Evolutionary conservation across 169 alveolate genomes (phyloP), one percentile per base, ranked within the genome.

Genomic region (Babesia caballi): DNA sequence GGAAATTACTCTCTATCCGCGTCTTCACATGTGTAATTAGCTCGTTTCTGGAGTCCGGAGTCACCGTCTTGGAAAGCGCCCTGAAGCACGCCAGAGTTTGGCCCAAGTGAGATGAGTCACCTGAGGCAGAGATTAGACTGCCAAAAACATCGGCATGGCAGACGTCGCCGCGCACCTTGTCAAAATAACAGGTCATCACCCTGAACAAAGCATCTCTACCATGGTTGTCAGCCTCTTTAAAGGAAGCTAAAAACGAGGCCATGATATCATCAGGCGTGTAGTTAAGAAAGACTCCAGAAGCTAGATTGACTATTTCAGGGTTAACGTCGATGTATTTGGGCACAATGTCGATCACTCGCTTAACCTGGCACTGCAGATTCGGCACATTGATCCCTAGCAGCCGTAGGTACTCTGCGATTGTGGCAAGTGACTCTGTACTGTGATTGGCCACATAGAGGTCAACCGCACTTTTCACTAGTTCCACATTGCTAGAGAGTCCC

Each of bases 391-490:
- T 47, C n/a, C 73, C 73, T 28, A 63, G 38, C 12, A 63, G n/a
- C 47, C 14, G 19, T 28, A 63, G 17, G 21, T 63, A 63, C 73
- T 63, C 60, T 2, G 52, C 42, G 23, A 44, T 47, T 36, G 12
- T 3, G 19, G 11, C 19, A 1, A 63, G 21, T 15, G 61, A 14
- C 11, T 59, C 56, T n/a, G 38, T 3, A 8, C 9, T 28, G 51
- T 44, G 49, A 17, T 32, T 2, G 19, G n/a, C n/a, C 12, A 49
- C 50, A 15, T 63, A 63, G 23, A 32, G 15, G 4, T 14, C 33
- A 25, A 63, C 73, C 4, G 60, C 73, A 0, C 46, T 61, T 27
- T 44, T 63, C 19, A 63, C 73, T 6, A 63, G 58, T 14, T 23
- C 60, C 32, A 21, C 32, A 0, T 46, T 42, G 50, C 61, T 63